Evolutionary conservation across 2,329 filamentous ascomycete species (phyloP), one percentile per base, ranked within the genome.

Genomic region (Onygenales sp.): DNA sequence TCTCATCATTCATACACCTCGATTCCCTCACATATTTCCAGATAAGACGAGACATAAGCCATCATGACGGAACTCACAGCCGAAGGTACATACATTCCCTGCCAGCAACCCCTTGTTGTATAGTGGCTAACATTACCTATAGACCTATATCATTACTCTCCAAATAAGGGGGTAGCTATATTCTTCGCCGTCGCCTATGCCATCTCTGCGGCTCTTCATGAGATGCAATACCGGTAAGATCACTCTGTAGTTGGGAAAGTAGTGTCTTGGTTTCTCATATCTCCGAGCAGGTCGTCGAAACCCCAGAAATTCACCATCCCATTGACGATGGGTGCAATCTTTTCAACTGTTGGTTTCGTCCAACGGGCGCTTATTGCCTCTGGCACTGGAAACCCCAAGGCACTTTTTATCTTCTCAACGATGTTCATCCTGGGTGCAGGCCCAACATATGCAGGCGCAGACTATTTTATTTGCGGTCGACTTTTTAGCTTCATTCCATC

Each of bases 381-480:
- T 33, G 42, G 41, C 8, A 42, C 38, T 2, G 54, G 51, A n/a
- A 21, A 53, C 35, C 10, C 47, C n/a, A 41, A 48, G 31, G 46
- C 46, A 8, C 11, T 51, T 7, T 56, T 39, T 31, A 27, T 32
- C 11, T 9, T 51, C 6, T 56, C 54, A 1, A 35, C 51, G 2
- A 53, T 56, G 54, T 54, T 56, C 51, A 56, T 45, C n/a, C 51
- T 56, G 8, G 54, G 54, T 3, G 54, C 54, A 10, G 54, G 45
- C 7, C 54, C 54, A 9, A 56, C 54, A 10, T 56, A 56, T 36
- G 54, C 54, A n/a, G 54, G 51, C 11, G 54, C 51, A 45, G 54
- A 56, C 43, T 56, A 56, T 36, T 54, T 56, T 36, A 52, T 54
- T 27, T 56, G 54, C 10, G 54, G 54, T 2, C 51, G 54, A 1